These are phyloP conservation scores for Backusella parvicylindrica DNA, from an alignment of 192 early-diverging fungal species.

Conservation along the genomic window DNA sequence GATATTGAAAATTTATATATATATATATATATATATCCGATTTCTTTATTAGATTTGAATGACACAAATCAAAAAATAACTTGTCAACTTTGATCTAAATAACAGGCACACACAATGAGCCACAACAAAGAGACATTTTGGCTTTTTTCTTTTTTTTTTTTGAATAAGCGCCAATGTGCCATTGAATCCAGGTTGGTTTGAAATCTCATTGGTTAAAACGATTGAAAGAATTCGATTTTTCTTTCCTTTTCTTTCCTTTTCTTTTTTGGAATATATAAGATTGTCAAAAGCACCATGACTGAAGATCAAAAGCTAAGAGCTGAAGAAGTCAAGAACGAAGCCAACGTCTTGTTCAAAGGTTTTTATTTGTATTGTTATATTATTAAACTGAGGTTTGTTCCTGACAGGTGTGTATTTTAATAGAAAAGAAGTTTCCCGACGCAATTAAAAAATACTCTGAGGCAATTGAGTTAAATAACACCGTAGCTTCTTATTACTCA, in stretches of 20 bases:
- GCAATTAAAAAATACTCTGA: conserved; percentile 91
- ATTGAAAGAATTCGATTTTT: background rate
- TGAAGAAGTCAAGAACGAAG: conserved; percentile 60
- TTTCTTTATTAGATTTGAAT: no score
- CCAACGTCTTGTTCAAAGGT: conserved; percentile 67
- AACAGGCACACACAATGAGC: no score
- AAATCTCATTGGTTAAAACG: background rate
- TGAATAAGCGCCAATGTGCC: background rate
- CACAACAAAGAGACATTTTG: no score
- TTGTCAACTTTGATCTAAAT: no score
- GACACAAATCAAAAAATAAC: no score
- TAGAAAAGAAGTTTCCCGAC: conserved; percentile 65
- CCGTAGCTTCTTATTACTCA: conserved; percentile 82
- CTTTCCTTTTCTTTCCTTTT: background rate
- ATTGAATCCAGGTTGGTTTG: background rate
- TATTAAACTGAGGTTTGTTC: background rate
- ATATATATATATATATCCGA: no score
- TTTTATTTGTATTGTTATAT: background rate
- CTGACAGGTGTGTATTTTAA: background rate
- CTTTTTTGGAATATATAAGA: background rate
- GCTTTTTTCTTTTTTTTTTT: background rate
- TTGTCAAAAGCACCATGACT: background rate
- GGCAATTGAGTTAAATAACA: conserved; percentile 83
- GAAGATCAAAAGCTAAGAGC: conserved; percentile 30
- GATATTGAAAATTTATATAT: no score